A percentile compares a stretch with the other conserved stretches of the same genome.
These are phyloP conservation scores for Hypomyces perniciosus DNA, from an alignment of 2,329 filamentous ascomycete species.

Conservation along the genomic window DNA sequence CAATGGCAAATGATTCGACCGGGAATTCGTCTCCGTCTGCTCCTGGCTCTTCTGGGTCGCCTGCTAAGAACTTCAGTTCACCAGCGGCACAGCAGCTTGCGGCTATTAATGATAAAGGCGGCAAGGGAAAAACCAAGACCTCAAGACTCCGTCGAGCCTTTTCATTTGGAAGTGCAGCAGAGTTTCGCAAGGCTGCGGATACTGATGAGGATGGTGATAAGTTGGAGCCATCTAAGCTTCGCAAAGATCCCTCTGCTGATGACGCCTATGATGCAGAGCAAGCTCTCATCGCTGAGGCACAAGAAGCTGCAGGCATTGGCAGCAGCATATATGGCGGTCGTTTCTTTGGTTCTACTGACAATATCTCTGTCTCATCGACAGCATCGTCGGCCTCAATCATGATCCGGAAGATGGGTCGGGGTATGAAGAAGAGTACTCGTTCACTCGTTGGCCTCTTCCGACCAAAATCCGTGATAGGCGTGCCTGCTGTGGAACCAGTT, in stretches of 20 bases:
- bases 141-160: constrained; percentile 84
- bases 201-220: constrained; percentile 46
- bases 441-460: constrained; percentile 92
- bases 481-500: constrained; percentile 62
- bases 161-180: constrained; percentile 92
- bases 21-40: constrained; percentile 37
- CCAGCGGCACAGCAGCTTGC: constrained; percentile 79
- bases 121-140: constrained; percentile 74
- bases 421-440: constrained; percentile 90
- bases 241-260: constrained; percentile 55
- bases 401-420: constrained; percentile 97
- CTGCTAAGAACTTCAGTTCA: constrained; percentile 44
- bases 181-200: constrained; percentile 70
- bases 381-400: constrained; percentile 86
- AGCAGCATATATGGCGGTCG: constrained; percentile 89
- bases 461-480: constrained; percentile 84
- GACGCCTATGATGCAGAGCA: constrained; percentile 82
- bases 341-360: constrained; percentile 90
- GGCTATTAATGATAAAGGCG: constrained; percentile 78
- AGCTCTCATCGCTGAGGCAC: constrained; percentile 81
- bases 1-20: constrained; percentile 50
- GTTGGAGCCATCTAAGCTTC: constrained; percentile 47
- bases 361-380: constrained; percentile 84
- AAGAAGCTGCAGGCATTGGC: constrained; percentile 87
- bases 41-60: constrained; percentile 23